Evolutionary conservation across 31 red algal species (phyloP), one percentile per base, ranked within the genome.

Genomic region (Porphyra umbilicalis): DNA sequence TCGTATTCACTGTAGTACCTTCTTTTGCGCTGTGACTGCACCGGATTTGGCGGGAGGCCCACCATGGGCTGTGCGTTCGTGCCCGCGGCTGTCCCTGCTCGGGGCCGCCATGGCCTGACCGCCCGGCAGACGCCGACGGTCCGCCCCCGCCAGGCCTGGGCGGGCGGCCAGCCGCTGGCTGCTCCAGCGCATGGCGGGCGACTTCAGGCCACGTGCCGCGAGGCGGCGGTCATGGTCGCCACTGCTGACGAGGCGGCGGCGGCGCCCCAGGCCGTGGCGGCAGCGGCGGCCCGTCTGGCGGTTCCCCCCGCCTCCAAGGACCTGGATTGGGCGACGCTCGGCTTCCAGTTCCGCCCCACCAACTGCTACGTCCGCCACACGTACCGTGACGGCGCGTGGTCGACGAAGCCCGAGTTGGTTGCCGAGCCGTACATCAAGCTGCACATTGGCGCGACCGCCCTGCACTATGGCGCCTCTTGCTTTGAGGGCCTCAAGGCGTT

Each of bases 401-500:
- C 40, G 13, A 5, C 85, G n/a, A 78, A 77, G 35, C 31, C 18
- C 37, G 35, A 82, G 67, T 10, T 42, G 32, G 79, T 57, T 30
- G 75, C 68, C 25, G 93, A 93, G 37, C 86, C 92, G 0, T 87
- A 74, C 35, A 89, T 98, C 10, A 83, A 39, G 7, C 88, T 98
- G 86, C 96, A 95, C 81, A 95, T 98, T 81, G 97, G 89, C 6
- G 81, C 88, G 35, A 96, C 97, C 1, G 88, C 94, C 0, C 87
- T 99, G 81, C 97, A 99, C 77, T 99, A 99, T 77, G 97, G 97
- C 10, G 91, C 91, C 81, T 90, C 88, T 75, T 92, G 91, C 76
- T 99, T 99, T 84, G 97, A 99, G 79, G 97, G 97, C 13, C 90
- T 99, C 77, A 99, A 99, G 77, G 93, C 93, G 38, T 99, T 96